Percentiles rank a stretch among this genome's conserved stretches.
These are phyloP conservation scores for Taphrina populina DNA, from an alignment of 1,139 yeast genomes.

Conservation along the genomic window DNA sequence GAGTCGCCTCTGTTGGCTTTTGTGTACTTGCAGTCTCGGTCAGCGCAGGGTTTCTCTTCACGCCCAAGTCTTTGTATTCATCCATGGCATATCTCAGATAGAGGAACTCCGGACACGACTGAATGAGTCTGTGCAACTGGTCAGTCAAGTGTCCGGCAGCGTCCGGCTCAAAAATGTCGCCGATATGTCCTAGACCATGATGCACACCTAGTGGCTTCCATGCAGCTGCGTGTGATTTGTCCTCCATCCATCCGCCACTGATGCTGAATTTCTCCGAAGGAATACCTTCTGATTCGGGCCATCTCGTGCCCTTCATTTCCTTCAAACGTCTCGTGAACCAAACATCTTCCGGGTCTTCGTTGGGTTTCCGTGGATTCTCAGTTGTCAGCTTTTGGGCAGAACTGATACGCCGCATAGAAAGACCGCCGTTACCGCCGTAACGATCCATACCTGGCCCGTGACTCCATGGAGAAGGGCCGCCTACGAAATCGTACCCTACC, in stretches of 20 bases:
- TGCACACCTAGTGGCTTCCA: constrained; percentile 30
- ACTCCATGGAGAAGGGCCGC: constrained; percentile 24
- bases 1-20: too few species aligned
- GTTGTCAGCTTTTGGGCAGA: constrained; percentile 1
- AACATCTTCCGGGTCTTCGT: constrained; percentile 25
- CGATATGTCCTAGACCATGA: constrained; percentile 20
- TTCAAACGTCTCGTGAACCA: constrained; percentile 19
- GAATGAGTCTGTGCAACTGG: constrained; percentile 8
- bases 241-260: constrained; percentile 23
- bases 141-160: constrained; percentile 1
- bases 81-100: constrained; percentile 12
- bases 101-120: constrained; percentile 26
- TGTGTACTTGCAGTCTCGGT: too few species aligned
- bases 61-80: background rate
- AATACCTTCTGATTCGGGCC: constrained; percentile 22
- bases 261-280: constrained; percentile 6
- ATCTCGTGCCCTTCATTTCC: constrained; percentile 11
- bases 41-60: background rate
- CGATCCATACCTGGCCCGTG: constrained; percentile 15
- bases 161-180: background rate
- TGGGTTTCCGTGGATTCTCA: constrained; percentile 4
- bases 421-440: constrained; percentile 27
- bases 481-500: constrained; percentile 29
- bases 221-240: background rate
- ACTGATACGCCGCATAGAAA: constrained; percentile 24